phyloP scores from a whole-genome alignment of 257 asterid species.

The Coffea eugenioides region DNA sequence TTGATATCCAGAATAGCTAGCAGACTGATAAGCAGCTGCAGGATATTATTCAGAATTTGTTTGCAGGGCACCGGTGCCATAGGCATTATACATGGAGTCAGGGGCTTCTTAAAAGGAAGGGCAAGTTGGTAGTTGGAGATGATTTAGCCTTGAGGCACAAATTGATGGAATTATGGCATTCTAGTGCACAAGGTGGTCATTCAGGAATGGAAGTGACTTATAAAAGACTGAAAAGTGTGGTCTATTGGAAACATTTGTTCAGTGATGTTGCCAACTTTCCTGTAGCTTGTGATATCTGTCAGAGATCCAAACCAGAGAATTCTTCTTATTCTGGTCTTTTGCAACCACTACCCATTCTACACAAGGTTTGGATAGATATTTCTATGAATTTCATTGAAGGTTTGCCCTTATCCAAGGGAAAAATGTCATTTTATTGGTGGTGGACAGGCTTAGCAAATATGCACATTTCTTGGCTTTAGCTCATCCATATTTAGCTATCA shows the following conservation, averaged over 20 bases:
- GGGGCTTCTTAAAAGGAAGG: neutral
- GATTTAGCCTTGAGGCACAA: fast-evolving
- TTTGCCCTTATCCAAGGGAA: neutral
- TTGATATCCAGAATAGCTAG: too few relatives aligned
- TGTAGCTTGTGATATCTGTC: neutral
- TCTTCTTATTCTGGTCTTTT: neutral
- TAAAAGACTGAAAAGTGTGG: too few relatives aligned
- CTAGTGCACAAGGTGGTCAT: neutral
- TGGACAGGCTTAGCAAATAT: neutral
- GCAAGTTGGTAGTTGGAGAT: neutral
- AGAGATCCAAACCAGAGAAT: fast-evolving
- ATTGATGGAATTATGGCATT: neutral
- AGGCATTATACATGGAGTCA: fast-evolving
- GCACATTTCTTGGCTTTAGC: neutral
- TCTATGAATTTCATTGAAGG: neutral
- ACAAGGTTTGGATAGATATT: neutral
- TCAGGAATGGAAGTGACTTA: too few relatives aligned
- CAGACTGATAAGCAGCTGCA: fast-evolving
- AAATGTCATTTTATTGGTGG: neutral
- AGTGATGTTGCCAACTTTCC: fast-evolving
- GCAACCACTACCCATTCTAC: neutral
- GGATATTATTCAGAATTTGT: too few relatives aligned
- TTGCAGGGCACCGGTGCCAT: fast-evolving
- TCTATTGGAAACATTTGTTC: neutral
- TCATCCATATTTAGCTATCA: neutral